Evolutionary conservation across 805 yeast genomes (phyloP), one percentile per base, ranked within the genome.

Genomic region (Nakazawaea ernobii): DNA sequence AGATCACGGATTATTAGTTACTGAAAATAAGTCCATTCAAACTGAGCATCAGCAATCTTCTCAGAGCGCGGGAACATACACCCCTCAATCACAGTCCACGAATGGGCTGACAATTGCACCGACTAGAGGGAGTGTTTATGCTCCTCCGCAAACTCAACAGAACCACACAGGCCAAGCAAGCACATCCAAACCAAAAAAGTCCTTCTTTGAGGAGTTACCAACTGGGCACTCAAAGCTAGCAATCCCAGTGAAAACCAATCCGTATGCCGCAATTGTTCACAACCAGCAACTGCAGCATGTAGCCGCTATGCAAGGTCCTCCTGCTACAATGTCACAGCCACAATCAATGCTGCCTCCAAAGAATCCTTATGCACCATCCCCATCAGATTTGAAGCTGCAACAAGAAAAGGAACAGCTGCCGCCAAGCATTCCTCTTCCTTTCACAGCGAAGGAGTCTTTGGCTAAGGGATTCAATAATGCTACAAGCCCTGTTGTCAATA

Each of bases 141-240:
- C 41, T 4, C 41, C 36, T 5, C 41, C 28, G 29, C 46, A 15
- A 29, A 32, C 28, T 15, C 28, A 8, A n/a, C 39, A 10, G 8
- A 29, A 24, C 3, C 4, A 9, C 20, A 39, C 3, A 35, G 30
- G 27, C 17, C 33, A 20, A 20, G 24, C 24, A 20, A 20, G 5
- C 29, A n/a, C 40, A 15, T 20, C 17, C 27, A 35, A 35, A 15
- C 41, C 40, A 15, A 46, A 44, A 28, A 46, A 46, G 32, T 15
- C 49, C 4, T 46, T 46, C 14, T 46, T 46, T 28, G 49, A 46
- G 29, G 49, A 46, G 17, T 42, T 46, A 35, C 49, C 49, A 35
- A 30, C 32, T 29, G 29, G 40, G 1, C 11, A 27, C 7, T 4
- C 49, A n/a, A 27, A 37, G n/a, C 29, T 46, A 13, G 30, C 36